These are phyloP conservation scores for Ceratocystiopsis minuta DNA, from an alignment of 2,329 filamentous ascomycete species.

Conservation along the genomic window DNA sequence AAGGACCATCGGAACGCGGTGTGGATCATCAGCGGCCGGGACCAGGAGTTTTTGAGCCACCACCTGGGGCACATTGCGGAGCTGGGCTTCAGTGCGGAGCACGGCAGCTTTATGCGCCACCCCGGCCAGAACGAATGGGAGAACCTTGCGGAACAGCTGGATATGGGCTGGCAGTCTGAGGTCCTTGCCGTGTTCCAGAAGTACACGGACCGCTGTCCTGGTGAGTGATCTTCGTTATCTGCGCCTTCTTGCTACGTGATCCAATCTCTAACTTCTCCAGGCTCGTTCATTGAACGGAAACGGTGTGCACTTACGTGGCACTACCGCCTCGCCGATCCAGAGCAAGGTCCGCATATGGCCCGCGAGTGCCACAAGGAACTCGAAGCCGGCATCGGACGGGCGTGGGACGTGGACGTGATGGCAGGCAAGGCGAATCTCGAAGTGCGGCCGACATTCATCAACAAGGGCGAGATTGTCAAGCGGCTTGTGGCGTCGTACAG, in stretches of 20 bases:
- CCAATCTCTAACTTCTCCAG: conserved; percentile 19
- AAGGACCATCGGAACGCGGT: conserved; percentile 68
- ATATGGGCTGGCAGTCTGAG: conserved; percentile 86
- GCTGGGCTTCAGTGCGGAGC: conserved; percentile 89
- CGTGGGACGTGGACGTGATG: conserved; percentile 93
- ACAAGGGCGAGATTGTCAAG: conserved; percentile 92
- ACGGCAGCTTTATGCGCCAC: conserved; percentile 84
- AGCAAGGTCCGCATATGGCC: conserved; percentile 65
- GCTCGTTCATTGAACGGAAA: conserved; percentile 87
- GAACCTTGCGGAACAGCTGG: conserved; percentile 67
- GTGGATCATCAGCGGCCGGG: conserved; percentile 96
- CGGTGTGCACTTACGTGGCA: conserved; percentile 94
- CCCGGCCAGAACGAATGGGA: conserved; percentile 66
- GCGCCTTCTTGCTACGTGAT: not conserved
- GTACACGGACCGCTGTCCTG: conserved; percentile 73
- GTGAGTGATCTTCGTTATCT: conserved; percentile 24
- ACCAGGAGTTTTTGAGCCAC: conserved; percentile 77
- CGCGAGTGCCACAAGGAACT: conserved; percentile 68
- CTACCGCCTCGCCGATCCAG: conserved; percentile 78
- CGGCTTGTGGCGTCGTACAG: conserved; percentile 61
- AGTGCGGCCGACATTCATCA: conserved; percentile 90
- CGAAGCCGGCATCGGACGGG: conserved; percentile 54
- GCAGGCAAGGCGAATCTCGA: conserved; percentile 91
- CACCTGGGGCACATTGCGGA: conserved; percentile 82
- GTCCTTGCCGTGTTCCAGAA: conserved; percentile 72